These are phyloP conservation scores for Neolentinus lepideus DNA, from an alignment of 1,284 basidiomycete genomes.

Conservation along the genomic window DNA sequence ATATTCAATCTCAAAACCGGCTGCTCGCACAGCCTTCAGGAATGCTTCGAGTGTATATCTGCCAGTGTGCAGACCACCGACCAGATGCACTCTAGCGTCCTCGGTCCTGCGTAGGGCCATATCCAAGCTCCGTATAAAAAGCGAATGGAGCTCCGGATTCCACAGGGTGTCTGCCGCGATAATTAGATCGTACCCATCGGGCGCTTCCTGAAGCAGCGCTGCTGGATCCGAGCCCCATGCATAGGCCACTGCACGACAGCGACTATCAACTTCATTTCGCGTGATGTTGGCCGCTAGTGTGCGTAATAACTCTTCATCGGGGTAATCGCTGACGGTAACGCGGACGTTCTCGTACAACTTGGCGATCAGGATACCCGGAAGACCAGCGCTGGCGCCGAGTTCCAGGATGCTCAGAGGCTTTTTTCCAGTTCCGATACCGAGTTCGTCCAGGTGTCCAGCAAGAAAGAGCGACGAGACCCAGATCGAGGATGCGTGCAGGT, in stretches of 20 bases:
- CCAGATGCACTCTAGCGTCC: conserved; percentile 45
- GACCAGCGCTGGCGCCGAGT: conserved; percentile 64
- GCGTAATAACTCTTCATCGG: conserved; percentile 52
- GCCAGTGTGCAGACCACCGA: conserved; percentile 70
- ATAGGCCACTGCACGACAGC: conserved; percentile 45
- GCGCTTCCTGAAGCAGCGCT: conserved; percentile 17
- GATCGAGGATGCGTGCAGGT: conserved; percentile 65
- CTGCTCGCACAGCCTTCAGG: conserved; percentile 27
- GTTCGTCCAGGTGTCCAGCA: conserved; percentile 49
- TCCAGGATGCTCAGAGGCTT: conserved; percentile 46
- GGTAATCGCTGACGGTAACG: conserved; percentile 63
- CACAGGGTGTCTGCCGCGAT: conserved; percentile 71
- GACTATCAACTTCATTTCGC: conserved; percentile 36
- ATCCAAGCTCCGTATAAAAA: conserved; percentile 46
- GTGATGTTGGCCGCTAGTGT: conserved; percentile 51
- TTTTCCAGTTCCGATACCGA: conserved; percentile 24
- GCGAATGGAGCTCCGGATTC: conserved; percentile 52
- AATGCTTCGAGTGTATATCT: conserved; percentile 61
- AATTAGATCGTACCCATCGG: conserved; percentile 48
- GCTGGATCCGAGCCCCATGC: conserved; percentile 55
- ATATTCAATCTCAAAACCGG: conserved; percentile 41
- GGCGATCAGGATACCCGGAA: conserved; percentile 61
- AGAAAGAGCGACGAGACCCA: conserved; percentile 63
- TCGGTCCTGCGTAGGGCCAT: conserved; percentile 34
- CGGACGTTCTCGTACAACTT: conserved; percentile 31